Percentiles rank a stretch among this genome's conserved stretches.
These are phyloP conservation scores for Lentithecium fluviatile DNA, from an alignment of 495 filamentous ascomycete genomes.

Conservation along the genomic window DNA sequence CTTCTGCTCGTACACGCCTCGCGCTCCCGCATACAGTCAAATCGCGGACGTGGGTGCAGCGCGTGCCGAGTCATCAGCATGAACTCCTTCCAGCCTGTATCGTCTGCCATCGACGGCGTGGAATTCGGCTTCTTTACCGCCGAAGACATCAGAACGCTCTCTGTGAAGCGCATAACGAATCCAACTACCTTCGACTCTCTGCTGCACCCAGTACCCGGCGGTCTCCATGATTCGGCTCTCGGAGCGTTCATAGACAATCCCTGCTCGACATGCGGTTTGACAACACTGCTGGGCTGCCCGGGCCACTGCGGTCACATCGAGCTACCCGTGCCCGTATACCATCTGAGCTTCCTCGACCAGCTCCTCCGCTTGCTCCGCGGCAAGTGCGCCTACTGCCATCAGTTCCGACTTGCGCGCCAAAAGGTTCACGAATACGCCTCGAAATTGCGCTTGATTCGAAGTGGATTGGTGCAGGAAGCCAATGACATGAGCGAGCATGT, in stretches of 20 bases:
- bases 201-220: conserved; percentile 78
- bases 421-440: conserved; percentile 74
- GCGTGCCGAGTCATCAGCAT: conserved; percentile 40
- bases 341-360: conserved; percentile 91
- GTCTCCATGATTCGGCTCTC: conserved; percentile 88
- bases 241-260: conserved; percentile 82
- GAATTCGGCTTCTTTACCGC: conserved; percentile 80
- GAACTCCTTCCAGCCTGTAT: conserved; percentile 88
- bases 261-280: conserved; percentile 87
- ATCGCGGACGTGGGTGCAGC: not conserved
- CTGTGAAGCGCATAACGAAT: conserved; percentile 89
- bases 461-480: conserved; percentile 75
- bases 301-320: conserved; percentile 96
- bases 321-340: conserved; percentile 87
- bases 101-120: conserved; percentile 80
- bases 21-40: conserved; percentile 1
- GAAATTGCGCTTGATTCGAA: conserved; percentile 82
- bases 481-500: conserved; percentile 59
- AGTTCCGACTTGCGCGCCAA: conserved; percentile 69
- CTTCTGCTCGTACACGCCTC: not conserved
- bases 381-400: conserved; percentile 86
- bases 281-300: conserved; percentile 66
- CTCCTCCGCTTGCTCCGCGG: conserved; percentile 75
- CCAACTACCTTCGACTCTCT: conserved; percentile 85
- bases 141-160: conserved; percentile 81